phyloP scores from a whole-genome alignment of 345 rosid species.

The Eucalyptus sideroxylon region DNA sequence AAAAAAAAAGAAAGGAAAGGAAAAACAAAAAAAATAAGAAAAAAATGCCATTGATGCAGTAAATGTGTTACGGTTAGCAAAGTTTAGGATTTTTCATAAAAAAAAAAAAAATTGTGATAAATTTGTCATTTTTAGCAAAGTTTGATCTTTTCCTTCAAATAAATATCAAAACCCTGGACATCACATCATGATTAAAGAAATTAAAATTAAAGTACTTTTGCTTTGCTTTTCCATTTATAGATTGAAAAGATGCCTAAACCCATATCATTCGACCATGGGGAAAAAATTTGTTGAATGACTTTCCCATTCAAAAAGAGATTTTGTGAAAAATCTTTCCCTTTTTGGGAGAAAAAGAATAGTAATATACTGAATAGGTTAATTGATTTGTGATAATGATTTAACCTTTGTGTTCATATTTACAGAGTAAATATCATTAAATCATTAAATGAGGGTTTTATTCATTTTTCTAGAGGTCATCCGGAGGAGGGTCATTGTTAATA shows the following conservation, averaged over 20 bases:
- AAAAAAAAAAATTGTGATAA: accelerated
- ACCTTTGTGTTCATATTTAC: neutral
- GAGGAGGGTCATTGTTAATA: neutral
- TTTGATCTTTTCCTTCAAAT: too few species aligned
- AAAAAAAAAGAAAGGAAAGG: accelerated
- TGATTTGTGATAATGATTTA: neutral
- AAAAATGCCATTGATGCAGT: accelerated
- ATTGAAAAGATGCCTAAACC: neutral
- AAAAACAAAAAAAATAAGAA: too few species aligned
- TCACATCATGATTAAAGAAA: neutral
- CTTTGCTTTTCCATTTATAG: neutral
- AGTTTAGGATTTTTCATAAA: too few species aligned
- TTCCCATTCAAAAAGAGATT: neutral
- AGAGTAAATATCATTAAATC: neutral
- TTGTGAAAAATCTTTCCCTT: neutral
- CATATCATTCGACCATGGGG: too few species aligned
- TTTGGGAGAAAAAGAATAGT: neutral
- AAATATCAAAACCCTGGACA: too few species aligned
- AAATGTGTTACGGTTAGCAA: too few species aligned
- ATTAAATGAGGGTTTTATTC: neutral
- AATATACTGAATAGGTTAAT: neutral
- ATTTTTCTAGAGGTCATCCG: neutral
- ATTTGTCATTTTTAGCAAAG: accelerated
- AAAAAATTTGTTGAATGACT: neutral
- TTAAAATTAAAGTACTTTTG: neutral